Evolutionary conservation across 192 early-diverging fungal genomes (phyloP), one percentile per base, ranked within the genome.

Genomic region (Coemansia reversa): DNA sequence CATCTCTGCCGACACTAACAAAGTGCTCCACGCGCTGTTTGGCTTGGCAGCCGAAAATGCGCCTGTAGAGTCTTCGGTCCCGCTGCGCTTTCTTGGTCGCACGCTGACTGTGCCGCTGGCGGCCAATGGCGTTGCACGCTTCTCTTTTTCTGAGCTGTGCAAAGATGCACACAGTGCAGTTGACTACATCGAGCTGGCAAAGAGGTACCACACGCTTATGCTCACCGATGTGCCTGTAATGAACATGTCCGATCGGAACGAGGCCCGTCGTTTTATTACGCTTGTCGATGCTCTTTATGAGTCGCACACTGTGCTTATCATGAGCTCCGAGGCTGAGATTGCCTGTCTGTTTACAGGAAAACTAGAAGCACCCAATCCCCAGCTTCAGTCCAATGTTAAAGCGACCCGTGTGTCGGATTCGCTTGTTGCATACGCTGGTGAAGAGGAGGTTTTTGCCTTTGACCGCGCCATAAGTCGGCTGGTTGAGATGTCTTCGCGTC

Each of bases 401-500:
- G 91, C 24, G 91, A 92, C 64, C 85, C 88, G 23, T 19, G 48
- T 51, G 33, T 32, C 60, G 5, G 48, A 6, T 25, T 63, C 52
- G 55, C 52, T 70, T 5, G 28, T 52, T 12, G 47, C 50, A 24
- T 71, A 67, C 66, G 64, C 72, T 7, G 93, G 93, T 20, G 88
- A 93, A 48, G 96, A 98, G 72, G 96, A 98, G 69, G 86, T 88
- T 11, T 98, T 98, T 88, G 95, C 96, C 14, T 96, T 98, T 61
- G 90, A 93, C 77, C 82, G 96, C 52, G 94, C 96, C 5, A 72
- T 97, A 29, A 95, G 93, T 51, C 86, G 96, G 22, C 69, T 98
- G 35, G 86, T 91, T 32, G 93, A 98, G 80, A 98, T 98, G 96
- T 93, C 89, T 53, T 88, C 89, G 23, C 79, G 79, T 42, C 80